Evolutionary conservation across 164 flowering plant species (phyloP), one percentile per base, ranked within the genome.

Genomic region (Kingdonia uniflora): DNA sequence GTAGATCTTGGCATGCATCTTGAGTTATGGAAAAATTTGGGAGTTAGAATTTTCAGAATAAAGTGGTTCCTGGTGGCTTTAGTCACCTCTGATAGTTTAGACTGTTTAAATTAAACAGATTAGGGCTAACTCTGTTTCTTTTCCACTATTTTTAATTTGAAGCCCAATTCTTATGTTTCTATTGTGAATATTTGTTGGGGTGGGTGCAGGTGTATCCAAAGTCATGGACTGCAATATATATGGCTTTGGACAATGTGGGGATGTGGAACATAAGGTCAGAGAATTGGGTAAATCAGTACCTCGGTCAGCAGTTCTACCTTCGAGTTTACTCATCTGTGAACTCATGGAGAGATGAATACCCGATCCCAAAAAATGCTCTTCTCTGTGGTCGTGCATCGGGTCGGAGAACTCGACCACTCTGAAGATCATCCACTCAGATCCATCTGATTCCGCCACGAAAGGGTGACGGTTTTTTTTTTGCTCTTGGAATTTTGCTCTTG

Each of bases 251-350:
- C 78, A 88, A 83, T 66, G 95, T 82, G 51, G 95, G 95, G 19
- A 85, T 88, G 89, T 88, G 96, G 96, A 85, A 88, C 59, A 51
- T 88, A 44, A 74, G 96, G 65, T 85, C 96, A 2, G 85, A 85
- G 74, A 74, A 81, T 56, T 85, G 96, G 96, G 88, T 71, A 1
- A 74, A 82, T 15, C 96, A 88, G 49, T 85, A 85, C 69, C 62
- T 88, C 39, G 96, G 96, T n/a, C 96, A 88, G 61, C 96, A 88
- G 58, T 77, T 85, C 68, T 88, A 88, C 66, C 78, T 88, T 50
- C 81, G 97, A 0, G 89, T 88, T 5, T 80, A 71, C 58, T 77
- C 95, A 0, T 62, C 84, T 3, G 78, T 63, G 15, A 80, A 74
- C 50, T 88, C 97, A 38, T 77, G 74, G 84, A 85, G 95, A 57